A percentile compares a stretch with the other conserved stretches of the same genome.
Evolutionary conservation across 345 rosid genomes (phyloP).

Genomic region (Cardamine occulta): DNA sequence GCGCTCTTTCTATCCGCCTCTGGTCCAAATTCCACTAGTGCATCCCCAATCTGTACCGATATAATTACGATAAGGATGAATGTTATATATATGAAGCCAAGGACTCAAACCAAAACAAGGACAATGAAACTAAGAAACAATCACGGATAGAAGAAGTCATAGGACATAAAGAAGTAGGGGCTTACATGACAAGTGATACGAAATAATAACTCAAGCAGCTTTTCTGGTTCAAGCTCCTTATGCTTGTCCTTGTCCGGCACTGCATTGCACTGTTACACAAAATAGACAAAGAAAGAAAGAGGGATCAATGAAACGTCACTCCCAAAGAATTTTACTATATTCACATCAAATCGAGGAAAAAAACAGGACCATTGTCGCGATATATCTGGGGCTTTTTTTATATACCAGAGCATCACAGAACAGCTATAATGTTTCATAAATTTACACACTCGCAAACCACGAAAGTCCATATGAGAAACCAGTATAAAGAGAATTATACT

Average conservation of each 20-base stretch:
- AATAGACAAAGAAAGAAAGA: constrained; percentile 6
- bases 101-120: constrained; percentile 7
- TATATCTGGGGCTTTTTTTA: too few species aligned
- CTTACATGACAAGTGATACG: constrained; percentile 64
- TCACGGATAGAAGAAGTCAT: neutral
- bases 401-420: neutral
- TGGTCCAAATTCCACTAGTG: constrained; percentile 73
- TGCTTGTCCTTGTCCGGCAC: constrained; percentile 50
- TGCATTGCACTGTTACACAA: constrained; percentile 68
- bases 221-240: constrained; percentile 57
- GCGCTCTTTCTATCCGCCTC: constrained; percentile 63
- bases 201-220: constrained; percentile 64
- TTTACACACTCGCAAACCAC: neutral
- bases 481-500: constrained; percentile 17
- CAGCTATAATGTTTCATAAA: neutral
- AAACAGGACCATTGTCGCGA: neutral
- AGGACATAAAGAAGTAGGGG: neutral
- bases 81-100: neutral
- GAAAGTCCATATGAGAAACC: neutral
- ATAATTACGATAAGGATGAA: constrained; percentile 9
- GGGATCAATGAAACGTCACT: neutral
- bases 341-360: neutral
- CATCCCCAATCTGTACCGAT: constrained; percentile 66
- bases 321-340: neutral
- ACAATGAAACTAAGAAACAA: neutral